Conservation (phyloP, 768 basidiomycete genomes). For the Nidularia pulvinata region DNA sequence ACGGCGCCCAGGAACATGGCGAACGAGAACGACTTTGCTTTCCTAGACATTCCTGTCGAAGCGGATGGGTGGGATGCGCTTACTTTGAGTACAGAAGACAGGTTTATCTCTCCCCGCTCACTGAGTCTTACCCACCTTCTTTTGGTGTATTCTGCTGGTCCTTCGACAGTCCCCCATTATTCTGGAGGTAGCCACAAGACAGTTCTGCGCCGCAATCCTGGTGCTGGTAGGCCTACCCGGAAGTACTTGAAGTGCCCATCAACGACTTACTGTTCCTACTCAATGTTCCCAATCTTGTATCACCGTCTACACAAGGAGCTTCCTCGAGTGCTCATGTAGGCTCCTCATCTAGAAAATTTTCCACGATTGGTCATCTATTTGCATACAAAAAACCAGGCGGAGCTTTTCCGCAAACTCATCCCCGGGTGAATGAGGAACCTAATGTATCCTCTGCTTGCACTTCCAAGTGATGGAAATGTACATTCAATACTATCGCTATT, state of each 20-base stretch:
- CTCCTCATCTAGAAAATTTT: slow-evolving; percentile 31
- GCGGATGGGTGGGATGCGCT: slow-evolving; percentile 19
- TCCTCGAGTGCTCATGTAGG: slow-evolving; percentile 24
- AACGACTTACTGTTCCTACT: slow-evolving; percentile 35
- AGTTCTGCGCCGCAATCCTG: neutral
- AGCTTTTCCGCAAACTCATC: slow-evolving; percentile 28
- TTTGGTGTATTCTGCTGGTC: slow-evolving; percentile 14
- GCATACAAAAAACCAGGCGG: slow-evolving; percentile 35
- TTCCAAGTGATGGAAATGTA: neutral
- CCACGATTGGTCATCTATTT: slow-evolving; percentile 30
- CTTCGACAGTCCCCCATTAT: slow-evolving; percentile 3
- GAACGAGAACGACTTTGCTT: slow-evolving; percentile 6
- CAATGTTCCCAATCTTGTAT: slow-evolving; percentile 29
- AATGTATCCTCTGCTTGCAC: slow-evolving; percentile 25
- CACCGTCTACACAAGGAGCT: slow-evolving; percentile 25
- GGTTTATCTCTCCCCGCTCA: slow-evolving; percentile 30
- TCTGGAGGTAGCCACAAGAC: neutral
- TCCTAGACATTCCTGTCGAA: slow-evolving; percentile 5
- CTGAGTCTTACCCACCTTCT: slow-evolving; percentile 35
- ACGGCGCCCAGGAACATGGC: too few relatives aligned
- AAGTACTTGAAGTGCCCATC: slow-evolving; percentile 28
- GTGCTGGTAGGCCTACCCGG: slow-evolving; percentile 4
- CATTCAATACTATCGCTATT: too few relatives aligned
- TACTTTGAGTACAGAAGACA: slow-evolving; percentile 20
- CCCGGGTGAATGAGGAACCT: slow-evolving; percentile 35